Conservation (phyloP, 495 filamentous ascomycete genomes). For the Xylaria nigripes region DNA sequence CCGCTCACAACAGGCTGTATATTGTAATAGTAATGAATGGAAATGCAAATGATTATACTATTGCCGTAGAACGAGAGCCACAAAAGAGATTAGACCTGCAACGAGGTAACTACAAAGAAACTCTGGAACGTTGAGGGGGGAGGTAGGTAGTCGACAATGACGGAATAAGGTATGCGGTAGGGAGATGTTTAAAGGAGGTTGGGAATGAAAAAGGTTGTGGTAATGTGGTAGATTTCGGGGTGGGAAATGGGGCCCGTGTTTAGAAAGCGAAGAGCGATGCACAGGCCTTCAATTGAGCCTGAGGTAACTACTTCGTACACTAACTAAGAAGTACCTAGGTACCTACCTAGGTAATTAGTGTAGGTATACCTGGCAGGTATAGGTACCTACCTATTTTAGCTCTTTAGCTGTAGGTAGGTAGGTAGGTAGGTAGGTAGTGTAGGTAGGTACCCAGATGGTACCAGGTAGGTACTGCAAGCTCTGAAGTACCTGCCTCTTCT, state of each 20-base stretch:
- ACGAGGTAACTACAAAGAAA: neutral
- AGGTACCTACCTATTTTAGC: too few relatives aligned
- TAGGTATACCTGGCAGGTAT: too few relatives aligned
- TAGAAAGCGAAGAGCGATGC: neutral
- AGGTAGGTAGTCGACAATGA: conserved; percentile 2
- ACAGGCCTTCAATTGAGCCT: neutral
- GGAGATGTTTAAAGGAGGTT: conserved; percentile 9
- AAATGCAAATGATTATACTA: neutral
- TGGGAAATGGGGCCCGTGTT: conserved; percentile 5
- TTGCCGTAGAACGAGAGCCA: conserved; percentile 1
- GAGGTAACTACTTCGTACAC: neutral
- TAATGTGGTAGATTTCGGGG: conserved; percentile 5
- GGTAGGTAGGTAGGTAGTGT: too few relatives aligned
- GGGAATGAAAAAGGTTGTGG: conserved; percentile 8
- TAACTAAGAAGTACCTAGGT: too few relatives aligned
- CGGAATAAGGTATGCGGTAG: conserved; percentile 6
- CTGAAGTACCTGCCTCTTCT: too few relatives aligned
- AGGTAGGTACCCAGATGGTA: too few relatives aligned
- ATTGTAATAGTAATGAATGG: neutral
- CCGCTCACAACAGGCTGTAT: conserved; percentile 1
- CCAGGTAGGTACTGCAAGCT: too few relatives aligned
- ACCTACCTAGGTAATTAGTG: too few relatives aligned
- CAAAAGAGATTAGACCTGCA: conserved; percentile 2
- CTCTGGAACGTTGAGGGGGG: conserved; percentile 1
- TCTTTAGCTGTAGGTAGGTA: too few relatives aligned